Base-by-base conservation (phyloP, 495 filamentous ascomycete genomes). In the Thozetella sp. region DNA sequence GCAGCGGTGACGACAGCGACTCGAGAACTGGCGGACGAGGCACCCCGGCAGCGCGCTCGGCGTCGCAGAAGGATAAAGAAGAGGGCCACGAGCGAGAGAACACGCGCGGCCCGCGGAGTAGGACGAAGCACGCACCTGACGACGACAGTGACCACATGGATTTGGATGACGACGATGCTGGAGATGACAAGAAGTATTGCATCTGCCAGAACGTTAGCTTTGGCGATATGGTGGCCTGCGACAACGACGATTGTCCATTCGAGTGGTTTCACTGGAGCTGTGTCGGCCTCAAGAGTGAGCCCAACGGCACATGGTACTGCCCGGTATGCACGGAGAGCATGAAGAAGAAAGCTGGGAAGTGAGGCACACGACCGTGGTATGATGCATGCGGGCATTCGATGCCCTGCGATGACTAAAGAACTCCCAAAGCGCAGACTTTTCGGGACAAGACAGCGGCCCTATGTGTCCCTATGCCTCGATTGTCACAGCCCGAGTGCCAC, bases 261-360 rank as follows among this genome's bases (percentile, higher is more conserved):
- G 94, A 98, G 76, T 99, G 95, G 95, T 99, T 99, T 74, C 95
- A 99, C 79, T 98, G 93, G 93, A 88, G 82, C 61, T 99, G 95
- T 69, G 93, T 98, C 53, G 91, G 92, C 1, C 79, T 99, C 62
- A 94, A 88, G 62, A 86, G 86, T 58, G 94, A 98, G 73, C 95
- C 95, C 2, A 86, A 86, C 53, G 95, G 94, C 22, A 93, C 87
- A 50, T 99, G 95, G 95, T 94, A 90, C 69, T 99, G 95, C 75
- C 90, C 90, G 34, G 82, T 88, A 57, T 99, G 95, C 70, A 79
- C 83, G 25, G 86, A 85, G 61, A 86, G 80, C 56, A 71, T 88
- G 71, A 80, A 82, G 60, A 62, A 60, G 57, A 62, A 65, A n/a
- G n/a, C 9, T 11, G 43, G 4, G 9, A 48, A 48, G 43, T 48